Conservation (phyloP, 1,284 basidiomycete species). For the Rhodotorula sp. region DNA sequence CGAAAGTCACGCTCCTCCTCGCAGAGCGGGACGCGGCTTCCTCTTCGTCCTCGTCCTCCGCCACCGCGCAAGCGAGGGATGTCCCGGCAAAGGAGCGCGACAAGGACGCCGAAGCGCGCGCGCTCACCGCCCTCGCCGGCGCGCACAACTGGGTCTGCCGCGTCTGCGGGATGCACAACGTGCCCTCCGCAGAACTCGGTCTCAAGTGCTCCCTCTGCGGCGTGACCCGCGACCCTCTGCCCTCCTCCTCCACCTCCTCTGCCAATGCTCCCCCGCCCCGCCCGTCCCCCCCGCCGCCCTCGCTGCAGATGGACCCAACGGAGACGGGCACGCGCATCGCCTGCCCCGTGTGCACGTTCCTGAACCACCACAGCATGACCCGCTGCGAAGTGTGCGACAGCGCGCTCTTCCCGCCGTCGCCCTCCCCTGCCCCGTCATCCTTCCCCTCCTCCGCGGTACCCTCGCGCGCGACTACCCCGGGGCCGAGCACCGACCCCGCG, state of each 20-base stretch:
- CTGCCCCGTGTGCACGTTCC: constrained; percentile 87
- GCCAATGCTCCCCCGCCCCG: background rate
- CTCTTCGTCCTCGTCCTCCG: background rate
- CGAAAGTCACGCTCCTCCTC: constrained; percentile 83
- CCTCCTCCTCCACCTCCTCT: background rate
- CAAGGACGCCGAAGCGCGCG: background rate
- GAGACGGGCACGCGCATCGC: constrained; percentile 51
- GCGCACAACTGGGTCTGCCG: constrained; percentile 71
- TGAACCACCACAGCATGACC: constrained; percentile 76
- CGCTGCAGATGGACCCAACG: background rate
- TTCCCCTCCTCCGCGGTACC: constrained; percentile 50
- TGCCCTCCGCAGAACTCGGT: constrained; percentile 21
- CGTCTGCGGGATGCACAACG: constrained; percentile 81
- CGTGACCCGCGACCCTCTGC: constrained; percentile 48
- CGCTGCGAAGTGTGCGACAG: constrained; percentile 88
- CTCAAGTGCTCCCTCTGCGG: constrained; percentile 72
- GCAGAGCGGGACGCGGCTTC: constrained; percentile 21
- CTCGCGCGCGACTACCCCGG: constrained; percentile 59
- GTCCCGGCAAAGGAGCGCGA: background rate
- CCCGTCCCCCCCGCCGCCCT: background rate
- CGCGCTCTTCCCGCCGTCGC: constrained; percentile 56
- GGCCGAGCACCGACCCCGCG: constrained; percentile 53
- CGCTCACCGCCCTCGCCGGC: constrained; percentile 43
- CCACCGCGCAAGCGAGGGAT: background rate
- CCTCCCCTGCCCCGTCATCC: constrained; percentile 38